Evolutionary conservation across 768 basidiomycete species (phyloP), one percentile per base, ranked within the genome.

Genomic region (Psilocybe tampanensis): DNA sequence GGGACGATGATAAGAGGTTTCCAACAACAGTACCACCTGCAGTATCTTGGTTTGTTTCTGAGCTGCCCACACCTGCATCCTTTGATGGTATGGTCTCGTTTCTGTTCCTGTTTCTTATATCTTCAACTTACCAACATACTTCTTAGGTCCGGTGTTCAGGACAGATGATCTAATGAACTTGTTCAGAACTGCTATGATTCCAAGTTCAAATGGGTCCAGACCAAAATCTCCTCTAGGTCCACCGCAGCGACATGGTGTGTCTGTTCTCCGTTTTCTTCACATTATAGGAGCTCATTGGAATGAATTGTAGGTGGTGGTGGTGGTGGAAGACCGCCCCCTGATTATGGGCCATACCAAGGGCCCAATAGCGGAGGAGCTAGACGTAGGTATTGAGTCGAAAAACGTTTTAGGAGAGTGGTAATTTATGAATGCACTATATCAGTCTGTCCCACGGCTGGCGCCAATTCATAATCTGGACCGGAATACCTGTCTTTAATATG

Each of bases 61-160:
- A 86, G 60, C 73, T 98, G 48, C 95, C 95, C 5, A 73, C 80
- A 39, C 76, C 89, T 4, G 61, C 71, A 13, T 72, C 82, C n/a
- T 98, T 97, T 70, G 92, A 97, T 72, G 95, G 94, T 94, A 61
- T 63, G 86, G 79, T 42, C 26, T 32, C 21, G 23, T 44, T 26
- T 29, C 26, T 44, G 24, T 33, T 2, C 43, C 13, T 33, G 19
- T 39, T 45, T 43, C 15, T 45, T 52, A 23, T 63, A 19, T 62
- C n/a, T n/a, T n/a, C n/a, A n/a, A n/a, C n/a, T n/a, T n/a, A n/a
- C n/a, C n/a, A n/a, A n/a, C n/a, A n/a, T n/a, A n/a, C n/a, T n/a
- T n/a, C n/a, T n/a, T n/a, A 95, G 94, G 94, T 3, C 95, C 95
- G 8, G 82, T 93, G 36, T 96, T 96, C 75, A 81, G 92, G 55